A percentile compares a stretch with the other conserved stretches of the same genome.
Conservation (phyloP, 2,329 filamentous ascomycete species). For the Fusarium siculi region DNA sequence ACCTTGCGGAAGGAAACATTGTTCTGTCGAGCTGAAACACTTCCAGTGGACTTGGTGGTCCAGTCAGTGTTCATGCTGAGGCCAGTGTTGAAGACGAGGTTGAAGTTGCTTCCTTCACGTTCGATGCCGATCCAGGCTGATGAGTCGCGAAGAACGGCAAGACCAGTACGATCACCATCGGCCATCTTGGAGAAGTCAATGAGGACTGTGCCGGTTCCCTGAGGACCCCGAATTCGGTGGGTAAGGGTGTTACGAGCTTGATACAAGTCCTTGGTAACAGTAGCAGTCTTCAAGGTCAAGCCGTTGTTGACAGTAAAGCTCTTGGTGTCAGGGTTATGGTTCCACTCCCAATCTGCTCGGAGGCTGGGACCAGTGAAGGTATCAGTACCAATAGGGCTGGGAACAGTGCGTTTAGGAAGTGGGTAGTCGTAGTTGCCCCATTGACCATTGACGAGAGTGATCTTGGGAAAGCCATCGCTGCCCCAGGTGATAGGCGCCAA, state of each 20-base stretch:
- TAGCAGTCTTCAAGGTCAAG: conserved; percentile 1
- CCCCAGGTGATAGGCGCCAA: conserved; percentile 59
- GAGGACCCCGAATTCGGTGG: neutral
- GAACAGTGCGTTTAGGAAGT: neutral
- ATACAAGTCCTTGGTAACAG: conserved; percentile 11
- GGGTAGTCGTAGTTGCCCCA: conserved; percentile 19
- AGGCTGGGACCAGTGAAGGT: conserved; percentile 1
- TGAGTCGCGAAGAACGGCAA: neutral
- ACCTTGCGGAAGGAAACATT: conserved; percentile 7
- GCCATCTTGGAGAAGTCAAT: conserved; percentile 15
- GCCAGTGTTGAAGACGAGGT: neutral
- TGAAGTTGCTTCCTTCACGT: conserved; percentile 7
- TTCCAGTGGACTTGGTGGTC: conserved; percentile 10
- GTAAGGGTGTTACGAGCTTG: conserved; percentile 15
- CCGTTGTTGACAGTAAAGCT: conserved; percentile 11
- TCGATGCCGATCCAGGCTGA: conserved; percentile 15
- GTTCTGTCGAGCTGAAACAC: neutral
- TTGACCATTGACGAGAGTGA: neutral
- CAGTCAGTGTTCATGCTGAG: conserved; percentile 8
- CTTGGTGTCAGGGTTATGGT: conserved; percentile 6
- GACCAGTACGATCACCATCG: neutral
- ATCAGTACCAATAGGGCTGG: neutral
- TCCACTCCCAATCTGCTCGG: conserved; percentile 12
- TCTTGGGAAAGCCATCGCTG: neutral
- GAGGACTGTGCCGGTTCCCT: neutral